Evolutionary conservation across 73 alveolate genomes (phyloP).

Genomic region (Breviolum minutum): DNA sequence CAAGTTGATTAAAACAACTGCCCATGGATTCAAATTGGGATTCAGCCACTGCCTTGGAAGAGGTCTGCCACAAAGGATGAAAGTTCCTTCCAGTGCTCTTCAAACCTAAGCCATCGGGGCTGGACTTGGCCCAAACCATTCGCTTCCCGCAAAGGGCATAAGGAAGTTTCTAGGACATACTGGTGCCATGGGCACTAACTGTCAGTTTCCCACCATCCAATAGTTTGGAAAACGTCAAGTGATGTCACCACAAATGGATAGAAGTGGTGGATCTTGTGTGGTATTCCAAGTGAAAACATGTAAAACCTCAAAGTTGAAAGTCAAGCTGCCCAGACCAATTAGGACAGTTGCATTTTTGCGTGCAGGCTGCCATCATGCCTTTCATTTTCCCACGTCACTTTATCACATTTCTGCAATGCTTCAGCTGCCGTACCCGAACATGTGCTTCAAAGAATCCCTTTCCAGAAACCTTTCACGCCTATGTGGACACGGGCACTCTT

Average conservation of each 20-base stretch:
- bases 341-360: no score
- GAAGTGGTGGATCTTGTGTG: no score
- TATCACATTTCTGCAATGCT: background rate
- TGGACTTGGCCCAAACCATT: no score
- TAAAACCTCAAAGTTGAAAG: no score
- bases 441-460: no score
- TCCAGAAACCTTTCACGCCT: no score
- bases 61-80: conserved; percentile 73
- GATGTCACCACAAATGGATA: no score
- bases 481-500: no score
- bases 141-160: background rate
- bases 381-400: no score
- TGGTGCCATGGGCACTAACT: background rate
- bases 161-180: background rate
- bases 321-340: no score
- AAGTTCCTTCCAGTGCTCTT: conserved; percentile 86
- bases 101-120: conserved; percentile 10
- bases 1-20: background rate
- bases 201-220: background rate
- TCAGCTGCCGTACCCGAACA: no score
- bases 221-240: background rate
- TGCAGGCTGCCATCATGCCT: background rate
- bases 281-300: no score
- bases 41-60: conserved; percentile 35
- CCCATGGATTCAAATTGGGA: background rate